Percentiles rank a stretch among this genome's conserved stretches.
phyloP scores from a whole-genome alignment of 2,329 filamentous ascomycete genomes.

The Albifimbria verrucaria region DNA sequence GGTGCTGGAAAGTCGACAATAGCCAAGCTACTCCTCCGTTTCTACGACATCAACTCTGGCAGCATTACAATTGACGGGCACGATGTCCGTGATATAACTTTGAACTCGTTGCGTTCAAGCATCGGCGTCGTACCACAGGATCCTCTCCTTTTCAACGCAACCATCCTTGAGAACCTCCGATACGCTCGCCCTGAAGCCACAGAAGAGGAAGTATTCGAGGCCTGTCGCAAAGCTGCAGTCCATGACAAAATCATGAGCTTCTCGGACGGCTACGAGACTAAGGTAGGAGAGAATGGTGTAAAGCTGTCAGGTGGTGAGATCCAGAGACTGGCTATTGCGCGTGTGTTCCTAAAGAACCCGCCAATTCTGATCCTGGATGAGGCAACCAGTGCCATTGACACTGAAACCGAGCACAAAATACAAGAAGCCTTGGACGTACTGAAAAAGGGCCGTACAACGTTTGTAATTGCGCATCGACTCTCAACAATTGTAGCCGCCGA shows the following conservation, averaged over 20 bases:
- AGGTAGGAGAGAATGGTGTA: constrained; percentile 45
- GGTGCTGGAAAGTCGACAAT: constrained; percentile 62
- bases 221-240: constrained; percentile 59
- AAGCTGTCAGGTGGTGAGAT: constrained; percentile 49
- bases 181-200: constrained; percentile 61
- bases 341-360: constrained; percentile 27
- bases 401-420: constrained; percentile 40
- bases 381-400: constrained; percentile 48
- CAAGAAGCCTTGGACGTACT: constrained; percentile 43
- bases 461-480: constrained; percentile 45
- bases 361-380: constrained; percentile 40
- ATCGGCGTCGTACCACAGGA: constrained; percentile 66
- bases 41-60: constrained; percentile 55
- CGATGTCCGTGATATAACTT: constrained; percentile 55
- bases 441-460: constrained; percentile 46
- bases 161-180: constrained; percentile 61
- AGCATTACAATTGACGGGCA: constrained; percentile 56
- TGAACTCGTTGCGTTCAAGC: constrained; percentile 53
- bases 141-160: constrained; percentile 60
- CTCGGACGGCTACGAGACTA: constrained; percentile 45
- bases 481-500: constrained; percentile 43
- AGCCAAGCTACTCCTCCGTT: constrained; percentile 57
- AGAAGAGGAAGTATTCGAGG: constrained; percentile 56
- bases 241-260: constrained; percentile 63
- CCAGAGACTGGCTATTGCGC: constrained; percentile 45